Evolutionary conservation across 1,284 basidiomycete species (phyloP).

Genomic region (Rhodotorula mucilaginosa): DNA sequence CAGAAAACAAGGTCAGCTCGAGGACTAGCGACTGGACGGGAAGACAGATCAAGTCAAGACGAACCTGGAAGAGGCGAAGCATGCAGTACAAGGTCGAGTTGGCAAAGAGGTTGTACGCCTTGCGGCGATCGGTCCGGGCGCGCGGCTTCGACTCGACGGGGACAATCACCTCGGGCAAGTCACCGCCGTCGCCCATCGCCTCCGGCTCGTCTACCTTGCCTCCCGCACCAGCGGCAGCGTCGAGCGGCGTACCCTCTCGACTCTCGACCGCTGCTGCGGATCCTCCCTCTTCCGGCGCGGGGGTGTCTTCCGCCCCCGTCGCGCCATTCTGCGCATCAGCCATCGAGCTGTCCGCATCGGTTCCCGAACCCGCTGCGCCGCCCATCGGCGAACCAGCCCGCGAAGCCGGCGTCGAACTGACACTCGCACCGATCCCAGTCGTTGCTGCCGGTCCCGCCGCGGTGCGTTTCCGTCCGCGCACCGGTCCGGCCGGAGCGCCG

Average conservation of each 20-base stretch:
- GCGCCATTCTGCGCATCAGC: conserved; percentile 7
- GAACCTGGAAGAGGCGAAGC: conserved; percentile 79
- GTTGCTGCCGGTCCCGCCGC: conserved; percentile 2
- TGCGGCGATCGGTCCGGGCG: conserved; percentile 38
- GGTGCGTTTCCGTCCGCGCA: conserved; percentile 11
- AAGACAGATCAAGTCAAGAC: conserved; percentile 42
- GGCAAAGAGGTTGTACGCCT: conserved; percentile 67
- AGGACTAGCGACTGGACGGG: not conserved
- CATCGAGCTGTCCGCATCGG: conserved; percentile 18
- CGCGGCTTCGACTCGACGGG: conserved; percentile 49
- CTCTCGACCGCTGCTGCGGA: conserved; percentile 5
- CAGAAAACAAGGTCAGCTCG: not conserved
- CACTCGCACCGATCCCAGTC: conserved; percentile 30
- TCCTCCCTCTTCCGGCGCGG: not conserved
- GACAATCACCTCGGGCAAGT: conserved; percentile 44
- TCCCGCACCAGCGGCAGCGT: not conserved
- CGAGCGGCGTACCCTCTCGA: conserved; percentile 16
- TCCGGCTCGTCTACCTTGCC: conserved; percentile 27
- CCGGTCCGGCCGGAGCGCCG: conserved; percentile 9
- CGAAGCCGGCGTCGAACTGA: conserved; percentile 39
- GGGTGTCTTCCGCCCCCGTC: conserved; percentile 25
- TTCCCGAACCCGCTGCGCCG: not conserved
- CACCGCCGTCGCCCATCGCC: not conserved
- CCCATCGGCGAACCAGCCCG: conserved; percentile 24
- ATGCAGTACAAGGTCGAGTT: conserved; percentile 92